These are phyloP conservation scores for Pythium plurisporium DNA, from an alignment of 352 stramenopile genomes.

Conservation along the genomic window DNA sequence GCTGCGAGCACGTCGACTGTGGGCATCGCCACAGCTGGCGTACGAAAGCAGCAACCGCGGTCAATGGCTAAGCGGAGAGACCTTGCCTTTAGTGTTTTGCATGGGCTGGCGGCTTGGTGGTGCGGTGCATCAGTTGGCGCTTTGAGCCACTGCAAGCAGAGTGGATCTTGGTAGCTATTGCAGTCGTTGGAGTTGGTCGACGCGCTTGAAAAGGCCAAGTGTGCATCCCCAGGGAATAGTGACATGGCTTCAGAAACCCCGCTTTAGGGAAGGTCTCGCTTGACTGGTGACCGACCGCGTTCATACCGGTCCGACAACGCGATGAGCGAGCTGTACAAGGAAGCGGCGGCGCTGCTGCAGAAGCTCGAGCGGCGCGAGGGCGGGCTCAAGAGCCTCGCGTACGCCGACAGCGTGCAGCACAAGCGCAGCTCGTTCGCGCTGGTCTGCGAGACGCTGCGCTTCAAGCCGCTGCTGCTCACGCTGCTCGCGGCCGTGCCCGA, in stretches of 20 bases:
- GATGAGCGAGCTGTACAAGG: conserved; percentile 86
- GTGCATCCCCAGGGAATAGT: background rate
- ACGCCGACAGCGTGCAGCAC: conserved; percentile 72
- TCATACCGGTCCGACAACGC: background rate
- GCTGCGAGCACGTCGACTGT: background rate
- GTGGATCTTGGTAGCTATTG: too few relatives aligned
- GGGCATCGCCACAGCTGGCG: background rate
- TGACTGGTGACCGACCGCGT: background rate
- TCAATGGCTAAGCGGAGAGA: background rate
- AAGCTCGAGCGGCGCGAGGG: conserved; percentile 74
- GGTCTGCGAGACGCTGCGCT: conserved; percentile 86
- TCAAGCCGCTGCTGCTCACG: conserved; percentile 73
- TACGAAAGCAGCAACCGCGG: background rate
- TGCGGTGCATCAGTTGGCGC: background rate
- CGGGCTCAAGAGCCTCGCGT: conserved; percentile 83
- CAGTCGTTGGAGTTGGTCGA: too few relatives aligned
- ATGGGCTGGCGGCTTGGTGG: background rate
- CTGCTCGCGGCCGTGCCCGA: conserved; percentile 67
- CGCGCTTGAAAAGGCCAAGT: too few relatives aligned
- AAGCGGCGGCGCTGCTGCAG: conserved; percentile 67
- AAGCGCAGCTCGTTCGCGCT: conserved; percentile 88
- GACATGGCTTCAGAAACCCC: conserved; percentile 1
- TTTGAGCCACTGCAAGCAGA: background rate
- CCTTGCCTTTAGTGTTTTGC: background rate
- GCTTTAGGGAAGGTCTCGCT: background rate